These are phyloP conservation scores for Acanthamoeba castellanii DNA, from an alignment of 208 protist genomes.

Conservation along the genomic window DNA sequence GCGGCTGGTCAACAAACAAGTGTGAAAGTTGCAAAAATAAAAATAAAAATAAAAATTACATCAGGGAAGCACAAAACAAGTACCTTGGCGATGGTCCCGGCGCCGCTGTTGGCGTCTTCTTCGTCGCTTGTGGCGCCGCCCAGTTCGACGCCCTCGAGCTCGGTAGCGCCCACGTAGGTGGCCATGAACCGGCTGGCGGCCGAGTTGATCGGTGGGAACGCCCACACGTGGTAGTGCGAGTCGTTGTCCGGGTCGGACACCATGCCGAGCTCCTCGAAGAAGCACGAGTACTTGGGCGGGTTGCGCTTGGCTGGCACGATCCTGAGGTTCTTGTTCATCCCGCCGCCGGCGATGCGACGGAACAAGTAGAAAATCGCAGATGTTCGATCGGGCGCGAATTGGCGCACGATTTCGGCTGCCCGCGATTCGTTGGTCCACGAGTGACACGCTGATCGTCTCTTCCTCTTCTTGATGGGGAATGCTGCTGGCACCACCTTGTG, in stretches of 20 bases:
- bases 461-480: constrained; percentile 9
- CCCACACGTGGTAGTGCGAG: constrained; percentile 67
- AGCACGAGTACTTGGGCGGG: constrained; percentile 57
- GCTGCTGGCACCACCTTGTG: background rate
- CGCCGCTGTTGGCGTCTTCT: background rate
- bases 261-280: constrained; percentile 65
- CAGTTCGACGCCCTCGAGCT: constrained; percentile 23
- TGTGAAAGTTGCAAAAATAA: background rate
- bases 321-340: constrained; percentile 51
- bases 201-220: background rate
- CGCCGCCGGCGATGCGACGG: background rate
- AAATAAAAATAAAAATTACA: background rate
- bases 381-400: background rate
- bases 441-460: constrained; percentile 29
- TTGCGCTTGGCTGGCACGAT: constrained; percentile 60
- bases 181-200: constrained; percentile 33
- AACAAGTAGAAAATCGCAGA: constrained; percentile 60
- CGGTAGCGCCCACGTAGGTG: constrained; percentile 12
- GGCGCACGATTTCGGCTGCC: constrained; percentile 10
- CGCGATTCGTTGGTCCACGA: background rate
- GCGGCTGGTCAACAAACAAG: background rate
- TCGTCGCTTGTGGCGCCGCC: constrained; percentile 54
- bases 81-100: background rate
- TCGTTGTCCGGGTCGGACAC: constrained; percentile 41
- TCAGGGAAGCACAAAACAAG: background rate